A percentile compares a stretch with the other conserved stretches of the same genome.
Evolutionary conservation across 805 yeast genomes (phyloP).

Genomic region (Candida qinlingensis): DNA sequence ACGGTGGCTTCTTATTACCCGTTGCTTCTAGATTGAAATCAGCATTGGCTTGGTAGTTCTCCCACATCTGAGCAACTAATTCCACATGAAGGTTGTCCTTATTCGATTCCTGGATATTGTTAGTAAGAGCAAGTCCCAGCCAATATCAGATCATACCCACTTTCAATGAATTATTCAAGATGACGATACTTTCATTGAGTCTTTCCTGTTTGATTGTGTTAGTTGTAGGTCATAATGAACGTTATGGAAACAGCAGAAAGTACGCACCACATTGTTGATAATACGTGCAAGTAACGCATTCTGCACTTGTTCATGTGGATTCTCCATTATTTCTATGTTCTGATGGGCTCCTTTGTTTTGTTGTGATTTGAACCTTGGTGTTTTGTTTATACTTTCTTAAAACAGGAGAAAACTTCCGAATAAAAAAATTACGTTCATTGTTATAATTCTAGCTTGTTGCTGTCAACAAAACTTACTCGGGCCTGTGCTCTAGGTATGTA

Average conservation of each 20-base stretch:
- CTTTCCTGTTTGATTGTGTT: slow-evolving; percentile 40
- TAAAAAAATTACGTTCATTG: too few relatives aligned
- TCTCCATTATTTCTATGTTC: slow-evolving; percentile 48
- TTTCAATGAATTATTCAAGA: slow-evolving; percentile 55
- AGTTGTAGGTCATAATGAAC: not conserved
- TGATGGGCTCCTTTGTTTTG: not conserved
- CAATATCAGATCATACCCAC: slow-evolving; percentile 19
- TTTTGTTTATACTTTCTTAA: not conserved
- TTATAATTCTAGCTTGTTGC: too few relatives aligned
- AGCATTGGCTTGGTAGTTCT: slow-evolving; percentile 63
- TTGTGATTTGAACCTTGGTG: too few relatives aligned
- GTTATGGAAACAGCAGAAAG: not conserved
- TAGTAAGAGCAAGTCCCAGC: too few relatives aligned
- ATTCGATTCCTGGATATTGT: slow-evolving; percentile 41
- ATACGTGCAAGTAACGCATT: slow-evolving; percentile 70
- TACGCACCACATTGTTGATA: slow-evolving; percentile 69
- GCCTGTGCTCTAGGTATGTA: too few relatives aligned
- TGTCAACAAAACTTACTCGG: too few relatives aligned
- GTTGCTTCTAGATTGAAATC: slow-evolving; percentile 66
- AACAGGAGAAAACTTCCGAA: not conserved
- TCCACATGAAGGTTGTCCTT: slow-evolving; percentile 65
- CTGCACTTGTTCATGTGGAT: slow-evolving; percentile 82
- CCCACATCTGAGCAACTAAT: slow-evolving; percentile 73
- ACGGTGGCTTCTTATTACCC: slow-evolving; percentile 52
- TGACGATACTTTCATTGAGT: slow-evolving; percentile 63